These are phyloP conservation scores for Hydrangea macrophylla DNA, from an alignment of 148 eudicot species.

Conservation along the genomic window DNA sequence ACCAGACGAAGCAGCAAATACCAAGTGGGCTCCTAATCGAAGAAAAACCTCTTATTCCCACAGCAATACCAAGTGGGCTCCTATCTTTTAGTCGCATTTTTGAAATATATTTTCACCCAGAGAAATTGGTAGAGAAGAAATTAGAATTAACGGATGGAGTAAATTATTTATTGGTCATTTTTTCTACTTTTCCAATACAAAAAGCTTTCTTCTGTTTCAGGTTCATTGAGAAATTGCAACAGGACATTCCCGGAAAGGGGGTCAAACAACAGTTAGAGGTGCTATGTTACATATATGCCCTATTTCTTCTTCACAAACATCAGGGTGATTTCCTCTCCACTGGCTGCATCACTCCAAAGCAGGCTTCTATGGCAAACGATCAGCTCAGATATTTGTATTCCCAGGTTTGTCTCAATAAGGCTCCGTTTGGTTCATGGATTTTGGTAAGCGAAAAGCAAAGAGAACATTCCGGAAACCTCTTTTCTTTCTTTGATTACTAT, in stretches of 20 bases:
- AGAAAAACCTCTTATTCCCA: too few relatives aligned
- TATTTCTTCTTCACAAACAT: conserved; percentile 70
- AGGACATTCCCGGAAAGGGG: conserved; percentile 83
- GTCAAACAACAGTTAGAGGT: conserved; percentile 73
- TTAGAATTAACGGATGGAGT: too few relatives aligned
- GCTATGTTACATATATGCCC: conserved; percentile 73
- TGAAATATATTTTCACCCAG: too few relatives aligned
- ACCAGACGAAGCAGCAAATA: too few relatives aligned
- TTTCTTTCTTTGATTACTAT: too few relatives aligned
- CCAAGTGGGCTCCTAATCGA: too few relatives aligned
- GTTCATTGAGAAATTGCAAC: conserved; percentile 71
- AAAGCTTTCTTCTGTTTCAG: conserved; percentile 27
- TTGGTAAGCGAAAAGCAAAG: too few relatives aligned
- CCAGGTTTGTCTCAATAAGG: conserved; percentile 41
- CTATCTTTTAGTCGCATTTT: too few relatives aligned
- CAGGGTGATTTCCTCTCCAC: conserved; percentile 92
- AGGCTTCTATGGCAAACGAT: conserved; percentile 80
- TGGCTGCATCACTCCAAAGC: conserved; percentile 73
- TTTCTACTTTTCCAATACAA: neutral
- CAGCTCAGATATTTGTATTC: conserved; percentile 72
- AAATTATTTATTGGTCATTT: neutral
- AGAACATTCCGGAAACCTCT: too few relatives aligned
- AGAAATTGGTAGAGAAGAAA: neutral
- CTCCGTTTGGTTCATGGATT: too few relatives aligned
- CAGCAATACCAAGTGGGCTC: too few relatives aligned